Evolutionary conservation across 2,329 filamentous ascomycete species (phyloP).

Genomic region (Pseudofabraea citricarpa): DNA sequence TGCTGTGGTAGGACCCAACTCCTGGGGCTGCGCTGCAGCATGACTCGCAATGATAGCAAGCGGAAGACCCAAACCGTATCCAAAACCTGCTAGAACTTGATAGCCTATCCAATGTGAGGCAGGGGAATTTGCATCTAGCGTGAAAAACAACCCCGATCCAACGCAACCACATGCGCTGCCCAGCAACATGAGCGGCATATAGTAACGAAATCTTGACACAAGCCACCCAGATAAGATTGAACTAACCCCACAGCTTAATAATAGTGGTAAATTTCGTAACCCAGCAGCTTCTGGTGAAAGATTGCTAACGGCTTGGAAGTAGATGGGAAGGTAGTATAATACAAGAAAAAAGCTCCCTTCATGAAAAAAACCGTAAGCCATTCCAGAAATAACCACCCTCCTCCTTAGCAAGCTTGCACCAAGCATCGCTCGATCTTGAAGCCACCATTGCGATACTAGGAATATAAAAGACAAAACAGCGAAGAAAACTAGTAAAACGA

Average conservation of each 20-base stretch:
- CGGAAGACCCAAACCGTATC: constrained; percentile 39
- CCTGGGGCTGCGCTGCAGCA: constrained; percentile 37
- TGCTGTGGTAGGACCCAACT: constrained; percentile 47
- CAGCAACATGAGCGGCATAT: constrained; percentile 36
- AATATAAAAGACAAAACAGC: constrained; percentile 24
- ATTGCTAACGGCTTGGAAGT: neutral
- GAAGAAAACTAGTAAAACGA: constrained; percentile 35
- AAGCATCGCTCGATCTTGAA: constrained; percentile 29
- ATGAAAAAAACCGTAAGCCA: neutral
- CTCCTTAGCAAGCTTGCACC: neutral
- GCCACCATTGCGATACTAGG: constrained; percentile 29
- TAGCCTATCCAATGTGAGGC: constrained; percentile 44
- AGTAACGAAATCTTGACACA: constrained; percentile 32
- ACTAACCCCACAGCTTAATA: neutral
- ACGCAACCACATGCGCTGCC: constrained; percentile 34
- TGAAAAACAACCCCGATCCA: constrained; percentile 34
- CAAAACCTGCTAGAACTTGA: constrained; percentile 41
- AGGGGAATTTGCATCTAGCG: constrained; percentile 33
- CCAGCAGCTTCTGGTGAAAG: neutral
- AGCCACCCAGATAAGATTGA: constrained; percentile 29
- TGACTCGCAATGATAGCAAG: constrained; percentile 36
- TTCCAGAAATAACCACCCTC: neutral
- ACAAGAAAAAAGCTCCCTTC: neutral
- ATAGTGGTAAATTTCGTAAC: neutral
- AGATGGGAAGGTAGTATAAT: neutral